These are phyloP conservation scores for Plicaturopsis crispa DNA, from an alignment of 768 basidiomycete genomes.

Conservation along the genomic window DNA sequence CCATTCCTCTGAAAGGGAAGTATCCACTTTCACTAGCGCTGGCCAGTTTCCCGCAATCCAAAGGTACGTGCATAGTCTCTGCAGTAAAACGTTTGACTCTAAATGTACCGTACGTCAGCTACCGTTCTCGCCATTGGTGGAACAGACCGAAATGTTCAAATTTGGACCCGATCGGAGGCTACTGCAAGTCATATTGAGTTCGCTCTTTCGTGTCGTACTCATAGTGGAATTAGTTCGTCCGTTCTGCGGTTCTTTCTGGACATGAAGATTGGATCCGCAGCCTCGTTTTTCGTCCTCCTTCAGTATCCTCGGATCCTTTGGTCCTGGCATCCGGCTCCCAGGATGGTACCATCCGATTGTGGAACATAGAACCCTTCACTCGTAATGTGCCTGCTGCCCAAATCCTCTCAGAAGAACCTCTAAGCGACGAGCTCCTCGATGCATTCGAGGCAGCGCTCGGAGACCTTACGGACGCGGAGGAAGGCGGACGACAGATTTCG, in stretches of 20 bases:
- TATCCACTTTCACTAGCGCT: conserved; percentile 71
- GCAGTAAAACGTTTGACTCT: neutral
- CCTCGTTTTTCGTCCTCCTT: conserved; percentile 53
- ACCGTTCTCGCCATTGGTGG: conserved; percentile 72
- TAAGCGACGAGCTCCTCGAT: conserved; percentile 75
- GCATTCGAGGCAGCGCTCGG: conserved; percentile 80
- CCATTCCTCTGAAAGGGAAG: conserved; percentile 54
- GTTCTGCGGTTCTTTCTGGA: conserved; percentile 56
- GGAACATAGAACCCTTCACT: conserved; percentile 64
- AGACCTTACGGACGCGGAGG: conserved; percentile 63
- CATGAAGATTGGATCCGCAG: conserved; percentile 96
- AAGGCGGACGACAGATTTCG: conserved; percentile 81
- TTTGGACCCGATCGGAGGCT: conserved; percentile 65
- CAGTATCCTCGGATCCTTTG: conserved; percentile 34
- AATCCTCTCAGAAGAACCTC: conserved; percentile 13
- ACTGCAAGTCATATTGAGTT: conserved; percentile 28
- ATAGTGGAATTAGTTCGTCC: conserved; percentile 40
- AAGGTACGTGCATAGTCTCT: conserved; percentile 50
- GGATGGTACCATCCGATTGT: conserved; percentile 88
- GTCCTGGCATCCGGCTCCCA: conserved; percentile 91
- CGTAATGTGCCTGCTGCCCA: conserved; percentile 17
- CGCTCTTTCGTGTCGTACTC: conserved; percentile 2
- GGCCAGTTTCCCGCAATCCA: conserved; percentile 54
- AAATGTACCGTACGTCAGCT: conserved; percentile 30
- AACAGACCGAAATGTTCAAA: conserved; percentile 74